Conservation (phyloP, 257 asterid genomes). For the Solanum piurae region DNA sequence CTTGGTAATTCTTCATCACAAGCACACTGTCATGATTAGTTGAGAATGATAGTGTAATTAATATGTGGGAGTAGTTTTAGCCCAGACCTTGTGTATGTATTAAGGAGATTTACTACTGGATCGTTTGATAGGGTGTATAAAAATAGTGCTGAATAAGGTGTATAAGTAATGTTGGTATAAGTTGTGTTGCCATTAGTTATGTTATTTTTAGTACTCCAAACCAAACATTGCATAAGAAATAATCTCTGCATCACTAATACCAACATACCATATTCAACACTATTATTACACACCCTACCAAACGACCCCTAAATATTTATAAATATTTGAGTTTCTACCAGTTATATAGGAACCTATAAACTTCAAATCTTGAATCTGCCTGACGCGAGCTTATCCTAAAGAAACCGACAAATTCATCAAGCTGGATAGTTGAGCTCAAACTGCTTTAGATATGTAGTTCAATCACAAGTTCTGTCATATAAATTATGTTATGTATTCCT, state of each 20-base stretch:
- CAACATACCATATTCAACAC: background rate
- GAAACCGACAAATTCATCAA: background rate
- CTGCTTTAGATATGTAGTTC: background rate
- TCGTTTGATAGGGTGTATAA: background rate
- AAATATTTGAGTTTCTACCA: background rate
- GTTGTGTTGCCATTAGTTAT: no score
- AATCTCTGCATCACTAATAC: no score
- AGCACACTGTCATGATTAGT: background rate
- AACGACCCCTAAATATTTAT: background rate
- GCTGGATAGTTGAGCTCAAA: background rate
- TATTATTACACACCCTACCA: background rate
- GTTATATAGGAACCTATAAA: background rate
- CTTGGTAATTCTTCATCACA: background rate
- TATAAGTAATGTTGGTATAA: no score
- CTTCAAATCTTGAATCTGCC: background rate
- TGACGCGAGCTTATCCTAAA: background rate
- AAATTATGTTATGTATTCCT: background rate
- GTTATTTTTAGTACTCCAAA: no score
- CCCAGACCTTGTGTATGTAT: background rate
- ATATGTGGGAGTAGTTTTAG: background rate
- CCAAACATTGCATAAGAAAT: no score
- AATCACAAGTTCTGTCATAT: background rate
- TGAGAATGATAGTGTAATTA: background rate
- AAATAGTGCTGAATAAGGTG: background rate
- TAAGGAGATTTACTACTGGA: background rate